Conservation (phyloP, 345 rosid genomes). For the Brassica rapa region DNA sequence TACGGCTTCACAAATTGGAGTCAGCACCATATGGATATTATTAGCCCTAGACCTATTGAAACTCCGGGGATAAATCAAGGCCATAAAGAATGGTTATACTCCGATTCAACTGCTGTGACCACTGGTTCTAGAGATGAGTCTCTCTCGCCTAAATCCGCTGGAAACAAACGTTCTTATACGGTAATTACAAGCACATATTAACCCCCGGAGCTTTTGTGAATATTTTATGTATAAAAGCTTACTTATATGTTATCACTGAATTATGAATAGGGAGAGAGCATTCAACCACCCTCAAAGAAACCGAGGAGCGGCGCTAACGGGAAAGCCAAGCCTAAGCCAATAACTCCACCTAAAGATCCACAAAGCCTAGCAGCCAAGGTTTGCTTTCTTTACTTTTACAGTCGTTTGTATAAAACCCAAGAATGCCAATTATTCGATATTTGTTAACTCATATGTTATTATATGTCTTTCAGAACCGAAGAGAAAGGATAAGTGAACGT, state of each 20-base stretch:
- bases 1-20: slow-evolving; percentile 36
- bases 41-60: slow-evolving; percentile 45
- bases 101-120: slow-evolving; percentile 46
- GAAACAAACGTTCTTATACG: slow-evolving; percentile 54
- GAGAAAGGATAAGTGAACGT: slow-evolving; percentile 90
- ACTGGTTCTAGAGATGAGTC: slow-evolving; percentile 47
- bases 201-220: neutral
- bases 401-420: neutral
- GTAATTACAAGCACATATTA: slow-evolving; percentile 36
- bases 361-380: slow-evolving; percentile 98
- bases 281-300: slow-evolving; percentile 60
- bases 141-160: slow-evolving; percentile 32
- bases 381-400: slow-evolving; percentile 17
- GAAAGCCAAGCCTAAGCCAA: slow-evolving; percentile 55
- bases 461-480: slow-evolving; percentile 55
- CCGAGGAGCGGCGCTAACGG: slow-evolving; percentile 40
- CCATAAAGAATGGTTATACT: slow-evolving; percentile 56
- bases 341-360: slow-evolving; percentile 66
- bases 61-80: slow-evolving; percentile 28
- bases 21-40: slow-evolving; percentile 35
- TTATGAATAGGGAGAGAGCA: slow-evolving; percentile 48
- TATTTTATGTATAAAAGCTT: neutral
- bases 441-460: neutral
- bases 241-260: neutral
- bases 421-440: neutral